A percentile compares a stretch with the other conserved stretches of the same genome.
phyloP scores from a whole-genome alignment of 1,139 yeast species.

The Yamadazyma sp. region DNA sequence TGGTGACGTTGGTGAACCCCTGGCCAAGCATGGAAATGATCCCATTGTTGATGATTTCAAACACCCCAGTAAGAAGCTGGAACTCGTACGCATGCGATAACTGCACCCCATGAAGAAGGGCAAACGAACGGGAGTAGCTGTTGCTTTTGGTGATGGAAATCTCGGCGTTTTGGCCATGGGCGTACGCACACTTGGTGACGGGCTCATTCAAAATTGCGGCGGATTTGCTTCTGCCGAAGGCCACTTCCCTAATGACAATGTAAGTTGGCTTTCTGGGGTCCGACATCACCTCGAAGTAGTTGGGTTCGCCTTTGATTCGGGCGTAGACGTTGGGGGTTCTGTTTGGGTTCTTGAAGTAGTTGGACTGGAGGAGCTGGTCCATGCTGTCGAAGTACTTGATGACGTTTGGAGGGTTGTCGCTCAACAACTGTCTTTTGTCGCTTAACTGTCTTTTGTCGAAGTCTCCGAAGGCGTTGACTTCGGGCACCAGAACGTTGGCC shows the following conservation, averaged over 20 bases:
- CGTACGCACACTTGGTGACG: slow-evolving; percentile 10
- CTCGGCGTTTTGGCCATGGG: slow-evolving; percentile 4
- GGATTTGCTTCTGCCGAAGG: slow-evolving; percentile 5
- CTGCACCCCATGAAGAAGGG: slow-evolving; percentile 8
- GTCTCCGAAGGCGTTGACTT: no score
- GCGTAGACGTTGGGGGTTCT: slow-evolving; percentile 8
- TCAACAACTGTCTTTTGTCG: not conserved
- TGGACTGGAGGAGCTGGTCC: slow-evolving; percentile 9
- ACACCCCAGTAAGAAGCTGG: not conserved
- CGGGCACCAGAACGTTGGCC: no score
- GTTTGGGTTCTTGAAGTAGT: slow-evolving; percentile 9
- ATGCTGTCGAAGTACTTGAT: slow-evolving; percentile 7
- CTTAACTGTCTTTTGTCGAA: no score
- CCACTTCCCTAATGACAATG: slow-evolving; percentile 7
- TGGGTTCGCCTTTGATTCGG: slow-evolving; percentile 2
- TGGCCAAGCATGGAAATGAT: not conserved
- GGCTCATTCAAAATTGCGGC: slow-evolving; percentile 9
- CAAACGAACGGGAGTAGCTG: slow-evolving; percentile 4
- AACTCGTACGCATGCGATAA: not conserved
- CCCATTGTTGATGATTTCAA: not conserved
- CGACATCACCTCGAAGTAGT: slow-evolving; percentile 8
- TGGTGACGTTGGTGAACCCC: not conserved
- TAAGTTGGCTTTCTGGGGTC: slow-evolving; percentile 3
- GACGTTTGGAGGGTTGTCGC: not conserved
- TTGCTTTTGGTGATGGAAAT: slow-evolving; percentile 7